Evolutionary conservation across 164 flowering plant species (phyloP).

Genomic region (Nymphaea thermarum): DNA sequence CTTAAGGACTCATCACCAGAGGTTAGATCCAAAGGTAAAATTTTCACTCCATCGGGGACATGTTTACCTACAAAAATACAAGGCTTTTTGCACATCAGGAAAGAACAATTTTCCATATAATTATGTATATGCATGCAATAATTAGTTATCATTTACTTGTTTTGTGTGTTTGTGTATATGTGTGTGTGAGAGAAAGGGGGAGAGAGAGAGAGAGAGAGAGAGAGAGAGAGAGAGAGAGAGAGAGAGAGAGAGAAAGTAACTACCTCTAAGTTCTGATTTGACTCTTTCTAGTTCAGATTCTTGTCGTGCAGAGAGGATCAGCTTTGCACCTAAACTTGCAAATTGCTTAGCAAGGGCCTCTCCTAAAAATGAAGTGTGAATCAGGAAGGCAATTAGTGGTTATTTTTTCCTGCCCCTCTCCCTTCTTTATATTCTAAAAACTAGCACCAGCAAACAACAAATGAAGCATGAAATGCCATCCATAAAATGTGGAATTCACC

Average conservation of each 20-base stretch:
- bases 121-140: too few species aligned
- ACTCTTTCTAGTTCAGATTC: conserved; percentile 76
- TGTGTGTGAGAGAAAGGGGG: too few species aligned
- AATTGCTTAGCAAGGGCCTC: conserved; percentile 80
- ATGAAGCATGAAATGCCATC: not conserved
- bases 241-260: not conserved
- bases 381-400: not conserved
- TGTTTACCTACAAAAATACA: conserved; percentile 45
- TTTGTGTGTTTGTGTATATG: too few species aligned
- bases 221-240: too few species aligned
- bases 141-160: too few species aligned
- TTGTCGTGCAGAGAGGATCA: conserved; percentile 79
- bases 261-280: conserved; percentile 61
- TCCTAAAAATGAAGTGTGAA: conserved; percentile 28
- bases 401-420: not conserved
- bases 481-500: not conserved
- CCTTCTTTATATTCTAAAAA: not conserved
- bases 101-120: too few species aligned
- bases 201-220: too few species aligned
- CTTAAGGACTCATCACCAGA: conserved; percentile 63
- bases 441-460: not conserved
- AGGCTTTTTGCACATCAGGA: not conserved
- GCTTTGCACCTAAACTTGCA: conserved; percentile 77
- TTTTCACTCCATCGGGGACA: conserved; percentile 63
- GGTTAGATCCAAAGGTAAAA: conserved; percentile 77